Base-by-base conservation (phyloP, 2,329 filamentous ascomycete genomes). In the Drechslerella coelobrocha region DNA sequence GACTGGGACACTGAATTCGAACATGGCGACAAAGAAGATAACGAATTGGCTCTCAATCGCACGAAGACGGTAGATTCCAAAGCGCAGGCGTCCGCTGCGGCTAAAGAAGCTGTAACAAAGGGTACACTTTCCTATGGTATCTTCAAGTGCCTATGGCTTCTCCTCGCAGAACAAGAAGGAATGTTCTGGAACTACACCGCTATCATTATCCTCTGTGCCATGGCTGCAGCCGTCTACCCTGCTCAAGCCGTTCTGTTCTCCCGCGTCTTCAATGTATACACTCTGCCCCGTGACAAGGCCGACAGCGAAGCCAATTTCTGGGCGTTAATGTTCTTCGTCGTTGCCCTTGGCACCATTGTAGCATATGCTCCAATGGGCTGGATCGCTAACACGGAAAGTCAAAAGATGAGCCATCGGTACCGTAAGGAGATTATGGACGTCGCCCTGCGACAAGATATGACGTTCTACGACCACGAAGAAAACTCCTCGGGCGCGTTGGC, bases 271-370 rank as follows among this genome's bases (percentile, higher is more conserved):
- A 76, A 80, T 6, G 79, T 84, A 9, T 86, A 86, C 74, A 77
- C 80, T n/a, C 76, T 78, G 8, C 51, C 73, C 3, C 59, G 63
- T 0, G 74, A 79, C 1, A 76, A 75, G 7, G 61, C 75, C 2
- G 78, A 78, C 60, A 78, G 81, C 50, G 74, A 77, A 43, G 82
- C 82, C 29, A 81, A 84, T 54, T 88, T 88, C 76, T 89, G 85
- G 85, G 83, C 85, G 0, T 80, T 87, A 68, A 89, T 89, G 84
- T 89, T 86, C 80, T 80, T 85, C 19, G 77, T 86, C 0, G 79
- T 88, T 26, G 86, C 86, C 1, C 79, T 83, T 2, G 82, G 78
- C 8, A 78, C 83, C 8, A 84, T 84, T 1, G 1, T 24, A 17
- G 41, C 21, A 3, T 71, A 71, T 37, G 73, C 50, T 2, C 48